Evolutionary conservation across 2,329 filamentous ascomycete genomes (phyloP), one percentile per base, ranked within the genome.

Genomic region (Lasiodiplodia hormozganensis): DNA sequence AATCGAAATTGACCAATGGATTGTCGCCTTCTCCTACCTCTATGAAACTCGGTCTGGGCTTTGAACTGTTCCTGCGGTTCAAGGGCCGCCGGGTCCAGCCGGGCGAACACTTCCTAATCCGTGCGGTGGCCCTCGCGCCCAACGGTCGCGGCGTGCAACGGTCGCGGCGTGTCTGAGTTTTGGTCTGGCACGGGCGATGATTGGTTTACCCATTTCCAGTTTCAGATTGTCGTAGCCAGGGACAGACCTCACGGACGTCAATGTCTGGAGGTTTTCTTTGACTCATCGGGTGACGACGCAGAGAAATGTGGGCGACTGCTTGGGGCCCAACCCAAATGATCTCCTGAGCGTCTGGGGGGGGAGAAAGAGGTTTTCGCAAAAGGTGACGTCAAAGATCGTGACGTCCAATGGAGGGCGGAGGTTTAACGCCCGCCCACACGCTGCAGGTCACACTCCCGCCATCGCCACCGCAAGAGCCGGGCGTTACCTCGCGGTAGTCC

Each of bases 71-170:
- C 60, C 47, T 34, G 47, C 43, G 31, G 28, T 25, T 52, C 23
- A 18, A 28, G 60, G 60, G 21, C 31, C 58, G 18, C 40, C 49
- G 40, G 40, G 25, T 21, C 43, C 60, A 64, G 28, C 28, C 60
- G 60, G 60, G 21, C 60, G 47, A 64, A 64, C 60, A 12, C 25
- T 64, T 64, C 47, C 60, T 23, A 34, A 64, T 52, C 47, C 43
- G 60, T 64, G 60, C 31, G 21, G 40, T 62, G 58, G 58, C 28
- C 21, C 16, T 36, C 34, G 58, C 58, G 40, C 43, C 23, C 43
- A 64, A 64, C 60, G 60, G 60, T 52, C 60, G 47, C 60, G 47
- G 60, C 51, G 60, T 64, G 60, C 40, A 38, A 64, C 60, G 18
- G 16, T 34, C 28, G 12, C 58, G 60, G 28, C 43, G 60, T 31